Percentiles rank a stretch among this genome's conserved stretches.
Conservation (phyloP, 1,284 basidiomycete species). For the Porodaedalea pini region DNA sequence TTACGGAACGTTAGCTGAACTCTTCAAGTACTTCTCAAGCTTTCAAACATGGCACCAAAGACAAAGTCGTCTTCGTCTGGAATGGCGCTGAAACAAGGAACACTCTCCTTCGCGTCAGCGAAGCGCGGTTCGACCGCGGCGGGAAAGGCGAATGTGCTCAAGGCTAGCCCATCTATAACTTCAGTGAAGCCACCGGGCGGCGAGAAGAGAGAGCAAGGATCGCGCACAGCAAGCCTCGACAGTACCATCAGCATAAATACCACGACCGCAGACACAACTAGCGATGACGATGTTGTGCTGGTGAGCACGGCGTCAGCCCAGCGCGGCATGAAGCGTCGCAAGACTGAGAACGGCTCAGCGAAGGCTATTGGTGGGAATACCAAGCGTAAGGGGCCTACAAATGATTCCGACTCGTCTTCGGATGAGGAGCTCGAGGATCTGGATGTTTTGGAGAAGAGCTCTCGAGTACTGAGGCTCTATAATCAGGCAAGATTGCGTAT, state of each 20-base stretch:
- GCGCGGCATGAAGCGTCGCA: slow-evolving; percentile 10
- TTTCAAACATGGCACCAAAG: slow-evolving; percentile 3
- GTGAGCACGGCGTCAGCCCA: neutral
- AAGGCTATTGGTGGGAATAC: neutral
- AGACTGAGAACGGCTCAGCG: slow-evolving; percentile 2
- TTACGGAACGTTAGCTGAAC: neutral
- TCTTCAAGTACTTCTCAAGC: neutral
- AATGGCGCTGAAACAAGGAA: slow-evolving; percentile 42
- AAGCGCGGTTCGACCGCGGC: slow-evolving; percentile 44
- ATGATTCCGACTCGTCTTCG: slow-evolving; percentile 10
- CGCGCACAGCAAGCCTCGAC: slow-evolving; percentile 12
- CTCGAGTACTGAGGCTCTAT: slow-evolving; percentile 48
- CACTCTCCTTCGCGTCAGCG: slow-evolving; percentile 44
- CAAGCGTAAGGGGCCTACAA: neutral
- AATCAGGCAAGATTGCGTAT: slow-evolving; percentile 48
- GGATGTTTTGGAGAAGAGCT: slow-evolving; percentile 43
- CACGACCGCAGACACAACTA: slow-evolving; percentile 1
- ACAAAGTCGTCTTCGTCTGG: slow-evolving; percentile 6
- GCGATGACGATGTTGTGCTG: slow-evolving; percentile 12
- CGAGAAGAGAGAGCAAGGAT: slow-evolving; percentile 20
- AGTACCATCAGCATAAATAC: slow-evolving; percentile 16
- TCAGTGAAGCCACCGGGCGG: slow-evolving; percentile 22
- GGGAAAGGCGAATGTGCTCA: slow-evolving; percentile 33
- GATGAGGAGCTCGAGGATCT: slow-evolving; percentile 28
- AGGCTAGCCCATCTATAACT: slow-evolving; percentile 13